Evolutionary conservation across 1,284 basidiomycete genomes (phyloP), one percentile per base, ranked within the genome.

Genomic region (Rhodofomes roseus): DNA sequence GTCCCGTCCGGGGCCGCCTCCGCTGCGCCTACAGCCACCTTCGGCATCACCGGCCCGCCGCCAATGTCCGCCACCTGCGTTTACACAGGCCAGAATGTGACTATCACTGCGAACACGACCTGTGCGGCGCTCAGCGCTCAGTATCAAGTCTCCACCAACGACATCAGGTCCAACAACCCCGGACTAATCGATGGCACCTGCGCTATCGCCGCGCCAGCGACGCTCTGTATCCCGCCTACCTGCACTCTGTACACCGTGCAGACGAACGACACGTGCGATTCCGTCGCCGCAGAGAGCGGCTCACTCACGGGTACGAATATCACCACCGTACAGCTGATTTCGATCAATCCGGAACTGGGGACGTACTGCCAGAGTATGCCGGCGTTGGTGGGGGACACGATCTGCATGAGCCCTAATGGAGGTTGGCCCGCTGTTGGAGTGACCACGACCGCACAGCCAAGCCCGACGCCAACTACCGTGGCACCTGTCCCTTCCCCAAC

Each of bases 191-290:
- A 46, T 40, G 56, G 51, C 40, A 50, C 40, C 39, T 61, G 60
- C 46, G 52, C 57, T 4, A 58, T 36, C 34, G 40, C 22, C 41
- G 36, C 37, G 51, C 39, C n/a, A 31, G 55, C 22, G 25, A 56
- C 34, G 14, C 39, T 55, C 7, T 62, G 61, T 37, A 34, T 58
- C 11, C 52, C 61, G 4, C 58, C 56, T 3, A 22, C 51, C 27
- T 62, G 59, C 29, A 36, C 55, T 2, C 53, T 60, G 9, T 60
- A 62, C 37, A 60, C 56, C 8, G 61, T 62, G 6, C 31, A 62
- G 52, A 22, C 56, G 16, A 51, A 50, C 44, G 61, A 60, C 22
- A 62, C 61, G 3, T 62, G 61, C 44, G 36, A 46, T 25, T 40
- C 46, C 1, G 54, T 62, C 23, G 44, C 44, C 18, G 54, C 40